Percentiles rank a stretch among this genome's conserved stretches.
phyloP scores from a whole-genome alignment of 176 grass and related monocot genomes.

The sorghum (Sorghum bicolor) region DNA sequence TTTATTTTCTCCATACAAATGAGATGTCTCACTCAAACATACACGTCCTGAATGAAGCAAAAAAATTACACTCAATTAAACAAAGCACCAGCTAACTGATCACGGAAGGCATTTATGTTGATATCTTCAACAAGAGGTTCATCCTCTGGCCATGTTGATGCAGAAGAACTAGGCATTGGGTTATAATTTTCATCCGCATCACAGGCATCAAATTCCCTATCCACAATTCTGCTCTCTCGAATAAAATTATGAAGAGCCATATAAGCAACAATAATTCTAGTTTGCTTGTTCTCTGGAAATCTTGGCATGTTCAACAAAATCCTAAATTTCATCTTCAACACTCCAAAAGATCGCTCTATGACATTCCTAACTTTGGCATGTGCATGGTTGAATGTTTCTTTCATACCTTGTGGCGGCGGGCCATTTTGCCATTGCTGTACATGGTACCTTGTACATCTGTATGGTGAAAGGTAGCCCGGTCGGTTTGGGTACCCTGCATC shows the following conservation, averaged over 20 bases:
- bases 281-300: no score
- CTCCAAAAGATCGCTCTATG: neutral
- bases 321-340: neutral
- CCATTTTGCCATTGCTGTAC: neutral
- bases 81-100: neutral
- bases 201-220: no score
- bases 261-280: no score
- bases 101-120: neutral
- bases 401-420: neutral
- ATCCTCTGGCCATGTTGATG: neutral
- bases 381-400: neutral
- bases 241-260: no score
- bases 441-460: neutral
- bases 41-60: neutral
- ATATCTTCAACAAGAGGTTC: neutral
- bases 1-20: neutral
- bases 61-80: neutral
- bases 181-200: neutral
- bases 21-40: neutral
- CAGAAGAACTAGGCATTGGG: neutral
- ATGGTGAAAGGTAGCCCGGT: neutral
- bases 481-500: neutral
- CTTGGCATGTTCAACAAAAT: no score
- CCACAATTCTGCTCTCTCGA: neutral
- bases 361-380: neutral